Conservation (phyloP, 176 grass and related monocot species). For the Secale cereale region DNA sequence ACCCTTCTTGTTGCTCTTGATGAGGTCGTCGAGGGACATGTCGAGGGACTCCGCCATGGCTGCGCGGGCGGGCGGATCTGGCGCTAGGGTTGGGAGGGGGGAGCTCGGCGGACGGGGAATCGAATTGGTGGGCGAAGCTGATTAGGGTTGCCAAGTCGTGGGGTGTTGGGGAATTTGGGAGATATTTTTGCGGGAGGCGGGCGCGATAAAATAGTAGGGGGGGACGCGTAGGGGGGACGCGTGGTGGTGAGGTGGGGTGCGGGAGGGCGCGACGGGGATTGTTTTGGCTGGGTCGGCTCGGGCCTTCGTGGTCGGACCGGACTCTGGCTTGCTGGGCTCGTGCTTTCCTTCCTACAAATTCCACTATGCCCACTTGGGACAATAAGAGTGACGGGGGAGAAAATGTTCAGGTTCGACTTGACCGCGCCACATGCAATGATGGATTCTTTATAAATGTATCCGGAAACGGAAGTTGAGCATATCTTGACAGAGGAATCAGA, state of each 20-base stretch:
- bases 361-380: no score
- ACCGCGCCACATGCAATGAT: no score
- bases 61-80: constrained; percentile 20
- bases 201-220: constrained; percentile 13
- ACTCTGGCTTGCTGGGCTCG: no score
- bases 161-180: constrained; percentile 11
- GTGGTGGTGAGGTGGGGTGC: neutral
- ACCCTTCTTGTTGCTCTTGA: constrained; percentile 98
- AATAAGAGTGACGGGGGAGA: no score
- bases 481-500: no score
- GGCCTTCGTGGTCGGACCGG: no score
- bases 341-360: no score
- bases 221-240: constrained; percentile 35
- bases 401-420: no score
- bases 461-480: no score
- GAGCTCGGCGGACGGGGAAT: constrained; percentile 14
- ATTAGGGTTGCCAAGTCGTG: constrained; percentile 39
- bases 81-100: constrained; percentile 8
- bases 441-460: no score
- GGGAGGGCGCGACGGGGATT: neutral
- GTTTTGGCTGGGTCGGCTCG: no score
- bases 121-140: neutral
- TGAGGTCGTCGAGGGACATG: constrained; percentile 95
- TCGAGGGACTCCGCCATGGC: constrained; percentile 82
- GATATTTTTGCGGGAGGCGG: constrained; percentile 18